Conservation (phyloP, 2,329 filamentous ascomycete genomes). For the Xylariomycetidae sp. region DNA sequence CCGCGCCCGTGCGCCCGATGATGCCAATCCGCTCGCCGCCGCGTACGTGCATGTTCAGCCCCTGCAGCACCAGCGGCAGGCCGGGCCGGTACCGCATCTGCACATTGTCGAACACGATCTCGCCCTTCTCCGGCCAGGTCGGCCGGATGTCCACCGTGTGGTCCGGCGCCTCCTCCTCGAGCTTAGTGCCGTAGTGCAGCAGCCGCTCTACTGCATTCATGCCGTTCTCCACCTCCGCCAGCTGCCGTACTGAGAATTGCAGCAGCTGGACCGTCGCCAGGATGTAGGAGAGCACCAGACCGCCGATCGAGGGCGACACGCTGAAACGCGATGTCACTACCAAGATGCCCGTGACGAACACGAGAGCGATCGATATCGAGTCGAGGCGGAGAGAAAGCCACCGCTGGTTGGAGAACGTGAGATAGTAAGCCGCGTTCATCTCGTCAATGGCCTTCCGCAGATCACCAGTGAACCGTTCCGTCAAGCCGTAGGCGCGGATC, state of each 20-base stretch:
- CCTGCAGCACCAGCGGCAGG: constrained; percentile 66
- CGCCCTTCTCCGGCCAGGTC: constrained; percentile 80
- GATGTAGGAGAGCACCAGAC: constrained; percentile 88
- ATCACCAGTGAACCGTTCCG: constrained; percentile 64
- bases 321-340: constrained; percentile 87
- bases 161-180: constrained; percentile 85
- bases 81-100: constrained; percentile 72
- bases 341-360: constrained; percentile 82
- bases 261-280: constrained; percentile 91
- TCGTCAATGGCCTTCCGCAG: constrained; percentile 72
- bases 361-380: constrained; percentile 72
- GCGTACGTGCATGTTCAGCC: constrained; percentile 63
- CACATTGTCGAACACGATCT: constrained; percentile 69
- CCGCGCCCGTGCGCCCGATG: constrained; percentile 74
- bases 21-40: constrained; percentile 77
- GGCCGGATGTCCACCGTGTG: constrained; percentile 67
- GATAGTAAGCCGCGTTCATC: constrained; percentile 91
- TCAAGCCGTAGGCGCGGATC: constrained; percentile 83
- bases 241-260: constrained; percentile 87
- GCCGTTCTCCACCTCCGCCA: constrained; percentile 93
- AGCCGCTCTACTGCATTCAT: constrained; percentile 96
- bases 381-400: constrained; percentile 88
- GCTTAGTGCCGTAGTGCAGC: constrained; percentile 77
- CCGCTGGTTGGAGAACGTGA: constrained; percentile 92
- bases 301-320: constrained; percentile 77